Base-by-base conservation (phyloP, 2,329 filamentous ascomycete species). In the Penicillium expansum region DNA sequence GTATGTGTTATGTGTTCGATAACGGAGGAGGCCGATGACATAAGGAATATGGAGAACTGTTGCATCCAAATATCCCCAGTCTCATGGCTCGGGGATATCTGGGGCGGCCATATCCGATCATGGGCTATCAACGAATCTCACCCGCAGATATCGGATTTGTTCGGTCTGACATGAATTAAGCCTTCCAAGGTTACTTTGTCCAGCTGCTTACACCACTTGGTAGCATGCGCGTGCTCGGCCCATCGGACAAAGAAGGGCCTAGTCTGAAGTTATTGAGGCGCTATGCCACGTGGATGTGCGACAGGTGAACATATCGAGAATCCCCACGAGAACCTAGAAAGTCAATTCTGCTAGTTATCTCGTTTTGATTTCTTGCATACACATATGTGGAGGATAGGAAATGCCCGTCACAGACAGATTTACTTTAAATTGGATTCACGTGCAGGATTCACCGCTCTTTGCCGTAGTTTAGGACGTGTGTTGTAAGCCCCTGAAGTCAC, bases 1-100 rank as follows among this genome's bases (percentile, higher is more conserved):
- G n/a, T n/a, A n/a, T n/a, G 22, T 35, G 3, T 11, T 3, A 52
- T 52, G 9, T 24, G 18, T 16, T 41, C 13, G 61, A 63, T 62
- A 60, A 60, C 61, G 49, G 52, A 35, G 38, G 10, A 41, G 32
- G 22, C 47, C 55, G 59, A 60, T 56, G 39, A 41, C 43, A 44
- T 48, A 43, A 27, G 37, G 33, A 27, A 20, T 33, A n/a, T 32
- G 20, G 18, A 14, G 18, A 16, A 32, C 18, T 6, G 1, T 14
- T 18, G 30, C 7, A 45, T 20, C 7, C 14, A 5, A 22, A 7
- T 18, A 35, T 53, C 18, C n/a, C 22, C n/a, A 20, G 22, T 18
- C n/a, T 18, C 16, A 30, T 48, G 4, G 11, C 27, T 24, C 24
- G 32, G 24, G 2, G 10, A 18, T 43, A 38, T 45, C 45, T 22